These are phyloP conservation scores for Isabelozyma pseudorhagii DNA, from an alignment of 805 yeast species.

Conservation along the genomic window DNA sequence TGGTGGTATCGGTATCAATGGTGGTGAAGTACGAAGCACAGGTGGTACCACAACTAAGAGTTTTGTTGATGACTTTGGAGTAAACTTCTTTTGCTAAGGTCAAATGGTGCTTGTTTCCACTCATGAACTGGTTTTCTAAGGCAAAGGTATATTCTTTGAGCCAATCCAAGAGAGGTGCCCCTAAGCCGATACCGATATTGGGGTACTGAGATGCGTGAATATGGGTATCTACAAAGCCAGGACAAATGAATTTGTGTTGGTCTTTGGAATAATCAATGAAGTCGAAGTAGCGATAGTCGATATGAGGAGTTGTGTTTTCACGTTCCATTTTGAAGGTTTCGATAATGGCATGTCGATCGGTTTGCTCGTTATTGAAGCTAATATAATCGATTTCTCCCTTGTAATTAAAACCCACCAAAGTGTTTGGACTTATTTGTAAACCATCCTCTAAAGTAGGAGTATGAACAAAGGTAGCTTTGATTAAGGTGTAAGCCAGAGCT, in stretches of 20 bases:
- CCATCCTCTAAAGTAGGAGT: constrained; percentile 54
- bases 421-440: constrained; percentile 52
- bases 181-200: constrained; percentile 65
- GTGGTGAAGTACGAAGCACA: constrained; percentile 92
- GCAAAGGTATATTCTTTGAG: constrained; percentile 85
- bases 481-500: constrained; percentile 54
- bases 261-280: constrained; percentile 30
- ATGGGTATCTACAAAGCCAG: constrained; percentile 45
- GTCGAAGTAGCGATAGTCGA: constrained; percentile 8
- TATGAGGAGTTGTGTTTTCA: background rate
- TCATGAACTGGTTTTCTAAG: constrained; percentile 62
- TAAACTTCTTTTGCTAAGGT: constrained; percentile 61
- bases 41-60: constrained; percentile 82
- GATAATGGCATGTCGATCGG: constrained; percentile 9
- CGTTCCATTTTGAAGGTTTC: constrained; percentile 10
- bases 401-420: constrained; percentile 61
- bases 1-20: constrained; percentile 73
- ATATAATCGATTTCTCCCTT: constrained; percentile 52
- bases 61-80: constrained; percentile 60
- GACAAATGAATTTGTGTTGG: constrained; percentile 58
- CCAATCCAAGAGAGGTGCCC: constrained; percentile 87
- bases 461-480: constrained; percentile 71
- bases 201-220: constrained; percentile 46
- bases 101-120: constrained; percentile 42
- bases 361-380: constrained; percentile 11